Base-by-base conservation (phyloP, 805 yeast genomes). In the Candida germanica region DNA sequence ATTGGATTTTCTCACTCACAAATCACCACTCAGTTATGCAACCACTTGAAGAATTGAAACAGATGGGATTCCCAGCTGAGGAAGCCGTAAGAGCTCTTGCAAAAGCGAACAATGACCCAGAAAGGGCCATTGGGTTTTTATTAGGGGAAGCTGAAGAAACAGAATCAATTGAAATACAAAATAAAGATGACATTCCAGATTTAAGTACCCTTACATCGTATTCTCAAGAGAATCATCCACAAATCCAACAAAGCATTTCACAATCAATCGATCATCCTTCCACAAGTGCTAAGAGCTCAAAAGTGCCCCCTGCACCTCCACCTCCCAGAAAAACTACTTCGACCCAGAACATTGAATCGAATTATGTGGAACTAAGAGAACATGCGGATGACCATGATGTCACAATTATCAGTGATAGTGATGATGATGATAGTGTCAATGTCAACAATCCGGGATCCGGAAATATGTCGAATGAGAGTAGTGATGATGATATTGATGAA, bases 61-160 rank as follows among this genome's bases (percentile, higher is more conserved):
- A 61, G 26, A 66, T 69, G 71, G 74, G 73, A 25, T 62, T 68
- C 52, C 36, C 58, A 31, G 50, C 46, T 17, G 68, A 59, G 15
- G 59, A 63, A 38, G 63, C 73, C 3, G 38, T 42, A 5, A 57
- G 53, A 13, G 79, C 79, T 1, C 51, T 68, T 31, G 35, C 53
- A 29, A 40, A 37, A 15, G 40, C 56, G 20, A 42, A 46, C 23
- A 52, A 50, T 28, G 56, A 59, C 33, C 43, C 53, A 9, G 58
- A 56, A 32, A 46, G 40, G 21, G 64, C 64, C 25, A 51, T 58
- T 36, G 50, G 46, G 14, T 62, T 51, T 43, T 54, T 73, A 13
- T 66, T 71, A 39, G 58, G 54, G 5, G 64, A 58, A 13, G 66
- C 70, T 40, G 58, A 54, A 4, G 64, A 59, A 19, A 6, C 23